Base-by-base conservation (phyloP, 805 yeast genomes). In the Priceomyces haplophilus region DNA sequence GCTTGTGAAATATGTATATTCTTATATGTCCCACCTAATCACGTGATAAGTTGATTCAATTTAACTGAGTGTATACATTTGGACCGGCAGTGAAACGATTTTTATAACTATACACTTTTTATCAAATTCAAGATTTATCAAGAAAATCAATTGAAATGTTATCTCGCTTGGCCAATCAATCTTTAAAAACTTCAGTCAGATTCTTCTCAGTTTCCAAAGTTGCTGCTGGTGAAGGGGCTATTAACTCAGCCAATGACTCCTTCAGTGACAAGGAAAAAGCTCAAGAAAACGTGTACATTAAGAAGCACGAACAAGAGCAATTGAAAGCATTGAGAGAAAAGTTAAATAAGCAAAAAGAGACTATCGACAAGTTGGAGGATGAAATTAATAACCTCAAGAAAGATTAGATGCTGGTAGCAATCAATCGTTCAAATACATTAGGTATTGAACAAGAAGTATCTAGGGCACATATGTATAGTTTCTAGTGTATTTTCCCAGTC, bases 281-380 rank as follows among this genome's bases (percentile, higher is more conserved):
- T 50, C 83, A 82, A 62, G 99, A 91, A 74, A 88, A 85, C 63
- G 75, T 73, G 57, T 90, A 82, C 73, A 75, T 89, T 67, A 87
- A 80, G 69, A 83, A 88, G 72, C 96, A 85, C 62, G 96, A 91
- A 75, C 85, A 83, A 62, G 96, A 88, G 67, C 88, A 85, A 74
- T 75, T 89, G 64, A 82, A 79, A 59, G 76, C 78, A 38, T 79
- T 89, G 65, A 84, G 75, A 65, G 88, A 85, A 63, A 79, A 84
- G 59, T 75, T 89, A 64, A 79, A 83, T 65, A 75, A 85, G 70
- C 93, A 83, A 64, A 83, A 82, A 75, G 75, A 78, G 49, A 69
- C 75, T 49, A 67, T 79, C 49, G 73, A 67, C 40, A 65, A 75
- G 41, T 66, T 79, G 54, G 73, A 76, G 56, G 55, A 61, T 49